Evolutionary conservation across 345 rosid species (phyloP).

Genomic region (Eucalyptus pumila): DNA sequence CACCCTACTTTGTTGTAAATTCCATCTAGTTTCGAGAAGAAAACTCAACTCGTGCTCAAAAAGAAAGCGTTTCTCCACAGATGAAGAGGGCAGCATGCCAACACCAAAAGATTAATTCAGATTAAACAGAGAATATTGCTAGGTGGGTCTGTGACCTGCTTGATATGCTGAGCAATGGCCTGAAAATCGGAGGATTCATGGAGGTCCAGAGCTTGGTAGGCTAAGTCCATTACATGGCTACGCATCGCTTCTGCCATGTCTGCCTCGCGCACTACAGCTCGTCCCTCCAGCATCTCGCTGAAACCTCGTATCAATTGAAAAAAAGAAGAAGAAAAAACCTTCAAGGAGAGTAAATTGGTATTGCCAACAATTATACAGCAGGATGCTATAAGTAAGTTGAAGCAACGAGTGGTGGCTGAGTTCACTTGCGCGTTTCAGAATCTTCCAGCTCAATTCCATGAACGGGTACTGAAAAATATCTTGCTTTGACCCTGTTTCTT

Average conservation of each 20-base stretch:
- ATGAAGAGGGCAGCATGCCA: not conserved
- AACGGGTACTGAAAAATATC: not conserved
- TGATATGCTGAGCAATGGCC: slow-evolving; percentile 35
- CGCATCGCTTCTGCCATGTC: slow-evolving; percentile 39
- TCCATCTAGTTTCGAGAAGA: not conserved
- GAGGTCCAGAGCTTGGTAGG: slow-evolving; percentile 36
- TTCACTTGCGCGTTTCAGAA: not conserved
- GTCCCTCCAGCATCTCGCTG: slow-evolving; percentile 31
- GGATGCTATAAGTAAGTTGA: not conserved
- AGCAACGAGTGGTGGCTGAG: not conserved
- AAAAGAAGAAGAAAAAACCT: not conserved
- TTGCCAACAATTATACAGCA: not conserved
- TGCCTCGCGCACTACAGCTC: slow-evolving; percentile 25
- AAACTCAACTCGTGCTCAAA: not conserved
- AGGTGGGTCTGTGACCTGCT: slow-evolving; percentile 9
- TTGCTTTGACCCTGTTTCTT: not conserved
- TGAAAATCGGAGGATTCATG: slow-evolving; percentile 40
- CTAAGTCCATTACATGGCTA: slow-evolving; percentile 31
- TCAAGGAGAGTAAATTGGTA: not conserved
- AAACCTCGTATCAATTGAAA: not conserved
- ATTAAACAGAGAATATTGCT: not conserved
- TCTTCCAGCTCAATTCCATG: not conserved
- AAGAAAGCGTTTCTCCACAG: not conserved
- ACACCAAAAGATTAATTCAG: not conserved
- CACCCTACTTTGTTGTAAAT: not conserved